A percentile compares a stretch with the other conserved stretches of the same genome.
phyloP scores from a whole-genome alignment of 257 asterid genomes.

The Schizonepeta tenuifolia region DNA sequence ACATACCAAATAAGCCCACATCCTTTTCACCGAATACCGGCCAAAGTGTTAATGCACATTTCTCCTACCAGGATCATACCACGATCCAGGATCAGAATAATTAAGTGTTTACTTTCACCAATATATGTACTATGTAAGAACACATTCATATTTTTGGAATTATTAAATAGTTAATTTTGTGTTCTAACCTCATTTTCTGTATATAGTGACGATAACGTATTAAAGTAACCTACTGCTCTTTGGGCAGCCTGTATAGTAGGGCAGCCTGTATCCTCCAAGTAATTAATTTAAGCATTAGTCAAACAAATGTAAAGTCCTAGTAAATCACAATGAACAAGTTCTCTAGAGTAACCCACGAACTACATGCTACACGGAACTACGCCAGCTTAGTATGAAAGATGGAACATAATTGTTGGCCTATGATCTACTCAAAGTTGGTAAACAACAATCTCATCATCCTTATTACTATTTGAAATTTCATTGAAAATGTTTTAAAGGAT shows the following conservation, averaged over 20 bases:
- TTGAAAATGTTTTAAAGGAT: background rate
- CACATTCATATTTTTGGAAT: too few species aligned
- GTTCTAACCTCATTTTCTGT: too few species aligned
- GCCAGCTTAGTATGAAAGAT: background rate
- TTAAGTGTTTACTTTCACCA: background rate
- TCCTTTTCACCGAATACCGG: background rate
- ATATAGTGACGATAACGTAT: too few species aligned
- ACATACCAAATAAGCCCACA: background rate
- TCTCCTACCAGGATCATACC: background rate
- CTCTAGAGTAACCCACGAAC: background rate
- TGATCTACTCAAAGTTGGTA: background rate
- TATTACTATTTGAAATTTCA: background rate
- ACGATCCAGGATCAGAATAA: background rate
- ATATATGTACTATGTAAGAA: background rate
- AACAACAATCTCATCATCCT: conserved; percentile 3
- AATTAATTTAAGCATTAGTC: background rate
- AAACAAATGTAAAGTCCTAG: background rate
- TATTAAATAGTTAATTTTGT: too few species aligned
- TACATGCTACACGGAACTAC: background rate
- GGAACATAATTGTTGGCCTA: background rate
- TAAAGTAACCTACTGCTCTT: too few species aligned
- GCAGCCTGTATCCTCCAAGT: background rate
- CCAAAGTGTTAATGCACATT: background rate
- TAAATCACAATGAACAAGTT: background rate
- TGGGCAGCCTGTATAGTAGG: background rate